Percentiles rank a stretch among this genome's conserved stretches.
phyloP scores from a whole-genome alignment of 2,329 filamentous ascomycete genomes.

The Ophiosphaerella herpotricha region DNA sequence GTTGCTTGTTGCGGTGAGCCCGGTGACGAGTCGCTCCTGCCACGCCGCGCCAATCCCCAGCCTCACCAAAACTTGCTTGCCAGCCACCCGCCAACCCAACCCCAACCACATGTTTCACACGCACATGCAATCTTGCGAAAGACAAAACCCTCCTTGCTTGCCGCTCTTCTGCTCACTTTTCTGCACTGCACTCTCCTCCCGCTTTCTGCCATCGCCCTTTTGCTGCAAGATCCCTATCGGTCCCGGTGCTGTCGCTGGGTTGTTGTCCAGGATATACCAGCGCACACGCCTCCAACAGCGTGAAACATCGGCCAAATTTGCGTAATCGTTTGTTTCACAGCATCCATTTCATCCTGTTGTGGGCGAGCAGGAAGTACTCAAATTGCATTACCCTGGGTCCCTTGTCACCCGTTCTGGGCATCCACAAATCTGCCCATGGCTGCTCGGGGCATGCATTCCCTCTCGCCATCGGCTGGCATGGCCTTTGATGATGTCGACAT shows the following conservation, averaged over 20 bases:
- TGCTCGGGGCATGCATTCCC: too few relatives aligned
- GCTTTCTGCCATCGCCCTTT: neutral
- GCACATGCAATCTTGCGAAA: conserved; percentile 7
- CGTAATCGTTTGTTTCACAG: neutral
- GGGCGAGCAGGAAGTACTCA: too few relatives aligned
- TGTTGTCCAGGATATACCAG: conserved; percentile 15
- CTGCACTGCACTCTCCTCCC: conserved; percentile 3
- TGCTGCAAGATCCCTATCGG: conserved; percentile 19
- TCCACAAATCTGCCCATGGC: conserved; percentile 21
- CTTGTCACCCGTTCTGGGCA: neutral
- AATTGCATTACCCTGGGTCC: too few relatives aligned
- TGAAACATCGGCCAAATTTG: neutral
- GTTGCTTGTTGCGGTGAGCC: conserved; percentile 27
- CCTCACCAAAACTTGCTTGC: conserved; percentile 21
- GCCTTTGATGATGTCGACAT: conserved; percentile 43
- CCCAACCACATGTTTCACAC: conserved; percentile 20
- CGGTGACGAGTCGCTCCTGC: conserved; percentile 18
- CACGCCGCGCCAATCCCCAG: conserved; percentile 15
- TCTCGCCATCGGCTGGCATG: too few relatives aligned
- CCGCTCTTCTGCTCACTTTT: conserved; percentile 9
- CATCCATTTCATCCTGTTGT: too few relatives aligned
- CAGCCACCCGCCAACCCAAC: neutral
- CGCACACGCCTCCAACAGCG: neutral
- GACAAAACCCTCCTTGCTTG: conserved; percentile 19
- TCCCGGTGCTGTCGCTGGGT: neutral